Base-by-base conservation (phyloP, 139 green algal species). In the Picochlorum sp. region DNA sequence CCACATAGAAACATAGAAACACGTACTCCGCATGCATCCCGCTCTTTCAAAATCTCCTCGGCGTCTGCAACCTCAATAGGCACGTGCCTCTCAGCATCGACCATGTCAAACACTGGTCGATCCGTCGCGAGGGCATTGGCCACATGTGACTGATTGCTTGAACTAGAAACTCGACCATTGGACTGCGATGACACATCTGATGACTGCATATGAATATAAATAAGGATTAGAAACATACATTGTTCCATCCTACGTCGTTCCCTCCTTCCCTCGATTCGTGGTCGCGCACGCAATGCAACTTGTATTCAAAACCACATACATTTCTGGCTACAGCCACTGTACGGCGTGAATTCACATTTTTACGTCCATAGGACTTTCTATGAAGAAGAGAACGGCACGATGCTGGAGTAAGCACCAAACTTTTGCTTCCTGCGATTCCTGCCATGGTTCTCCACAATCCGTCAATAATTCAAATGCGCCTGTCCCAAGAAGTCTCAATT, bases 1-100 rank as follows among this genome's bases (percentile, higher is more conserved):
- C 34, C 34, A 41, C n/a, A n/a, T n/a, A n/a, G n/a, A n/a, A n/a
- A n/a, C 49, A 45, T 13, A 20, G 51, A 13, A 10, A 6, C 3
- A 75, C 88, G 79, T 72, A 96, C 94, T 49, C 94, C 94, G 79
- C 94, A 99, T 13, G 89, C 94, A 67, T 92, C 93, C 6, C 81
- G 73, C 79, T 99, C 94, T 55, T 86, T 75, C 13, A 99, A 78
- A 55, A 99, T 88, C 1, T 86, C 73, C 65, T 98, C 86, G 23
- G 91, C 65, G 50, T 98, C 83, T 0, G 79, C 86, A 2, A 88
- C 87, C 61, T 76, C 49, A 34, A 49, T 20, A 68, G 14, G n/a
- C 47, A 26, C 47, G 18, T 54, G 18, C n/a, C 15, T 54, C n/a
- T 21, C 47, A 54, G 47, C n/a, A 24, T 21, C 47, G 37, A 64